Conservation (phyloP, 257 asterid genomes). For the Misopates orontium region DNA sequence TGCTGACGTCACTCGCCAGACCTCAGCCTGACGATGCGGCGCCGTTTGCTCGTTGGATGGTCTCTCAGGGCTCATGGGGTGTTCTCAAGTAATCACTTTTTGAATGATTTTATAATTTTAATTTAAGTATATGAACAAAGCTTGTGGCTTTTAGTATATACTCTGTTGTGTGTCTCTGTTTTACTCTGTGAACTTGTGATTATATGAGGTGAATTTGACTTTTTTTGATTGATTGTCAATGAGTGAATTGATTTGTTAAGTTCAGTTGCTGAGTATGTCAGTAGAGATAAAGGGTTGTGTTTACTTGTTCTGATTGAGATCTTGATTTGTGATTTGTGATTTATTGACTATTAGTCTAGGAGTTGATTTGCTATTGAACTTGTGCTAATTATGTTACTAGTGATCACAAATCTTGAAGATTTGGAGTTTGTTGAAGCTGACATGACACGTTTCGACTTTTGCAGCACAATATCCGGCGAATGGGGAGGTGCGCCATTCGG, state of each 20-base stretch:
- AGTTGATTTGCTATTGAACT: too few species aligned
- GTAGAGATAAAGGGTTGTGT: too few species aligned
- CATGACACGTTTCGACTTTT: conserved; percentile 21
- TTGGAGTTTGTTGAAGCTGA: conserved; percentile 14
- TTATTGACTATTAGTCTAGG: too few species aligned
- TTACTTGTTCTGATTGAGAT: neutral
- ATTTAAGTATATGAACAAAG: too few species aligned
- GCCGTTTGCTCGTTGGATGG: conserved; percentile 89
- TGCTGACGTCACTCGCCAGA: conserved; percentile 37
- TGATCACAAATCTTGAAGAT: neutral
- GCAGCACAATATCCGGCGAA: conserved; percentile 82
- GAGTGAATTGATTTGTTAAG: neutral
- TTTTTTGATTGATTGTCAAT: too few species aligned
- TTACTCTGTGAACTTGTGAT: neutral
- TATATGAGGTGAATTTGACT: neutral
- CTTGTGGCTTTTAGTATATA: neutral
- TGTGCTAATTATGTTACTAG: neutral
- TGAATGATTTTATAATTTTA: neutral
- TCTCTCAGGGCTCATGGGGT: conserved; percentile 85
- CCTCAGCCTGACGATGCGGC: conserved; percentile 65
- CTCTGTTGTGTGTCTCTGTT: conserved; percentile 2
- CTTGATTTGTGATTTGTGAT: neutral
- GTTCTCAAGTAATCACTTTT: conserved; percentile 60
- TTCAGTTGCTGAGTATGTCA: neutral
- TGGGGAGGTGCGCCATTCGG: conserved; percentile 94